A percentile compares a stretch with the other conserved stretches of the same genome.
Evolutionary conservation across 228 moss, liverwort and hornwort species (phyloP).

Genomic region (Sphagnum fallax): DNA sequence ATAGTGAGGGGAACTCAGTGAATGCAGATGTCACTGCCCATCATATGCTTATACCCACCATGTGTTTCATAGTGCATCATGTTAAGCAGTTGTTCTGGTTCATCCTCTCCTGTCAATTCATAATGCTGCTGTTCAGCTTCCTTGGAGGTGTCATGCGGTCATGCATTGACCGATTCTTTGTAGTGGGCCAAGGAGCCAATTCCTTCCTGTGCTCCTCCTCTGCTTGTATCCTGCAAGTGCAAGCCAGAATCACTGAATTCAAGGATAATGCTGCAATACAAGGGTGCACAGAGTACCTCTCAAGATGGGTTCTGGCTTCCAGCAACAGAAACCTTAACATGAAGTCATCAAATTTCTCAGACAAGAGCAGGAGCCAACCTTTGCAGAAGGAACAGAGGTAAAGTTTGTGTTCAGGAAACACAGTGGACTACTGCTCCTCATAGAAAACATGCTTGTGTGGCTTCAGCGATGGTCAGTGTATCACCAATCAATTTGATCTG

Average conservation of each 20-base stretch:
- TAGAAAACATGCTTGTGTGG: conserved; percentile 88
- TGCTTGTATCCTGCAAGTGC: conserved; percentile 53
- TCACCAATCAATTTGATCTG: conserved; percentile 89
- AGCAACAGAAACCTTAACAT: not conserved
- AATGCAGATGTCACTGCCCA: conserved; percentile 85
- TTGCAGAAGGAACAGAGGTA: not conserved
- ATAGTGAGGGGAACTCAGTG: conserved; percentile 77
- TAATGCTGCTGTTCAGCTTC: conserved; percentile 45
- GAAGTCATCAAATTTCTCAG: not conserved
- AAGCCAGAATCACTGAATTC: not conserved
- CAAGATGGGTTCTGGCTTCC: too few relatives aligned
- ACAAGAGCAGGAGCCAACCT: not conserved
- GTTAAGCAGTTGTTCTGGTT: conserved; percentile 71
- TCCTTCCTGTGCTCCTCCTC: conserved; percentile 66
- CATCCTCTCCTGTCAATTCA: conserved; percentile 61
- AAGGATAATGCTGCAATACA: not conserved
- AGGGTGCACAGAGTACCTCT: not conserved
- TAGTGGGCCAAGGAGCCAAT: conserved; percentile 76
- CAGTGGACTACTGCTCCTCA: conserved; percentile 56
- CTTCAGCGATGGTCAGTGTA: conserved; percentile 84
- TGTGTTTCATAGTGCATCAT: conserved; percentile 75
- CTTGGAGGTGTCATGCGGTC: conserved; percentile 55
- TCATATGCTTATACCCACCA: conserved; percentile 69
- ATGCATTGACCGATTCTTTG: conserved; percentile 84
- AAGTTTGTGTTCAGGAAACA: not conserved